phyloP scores from a whole-genome alignment of 2,329 filamentous ascomycete species.

The Exserohilum rostratum region DNA sequence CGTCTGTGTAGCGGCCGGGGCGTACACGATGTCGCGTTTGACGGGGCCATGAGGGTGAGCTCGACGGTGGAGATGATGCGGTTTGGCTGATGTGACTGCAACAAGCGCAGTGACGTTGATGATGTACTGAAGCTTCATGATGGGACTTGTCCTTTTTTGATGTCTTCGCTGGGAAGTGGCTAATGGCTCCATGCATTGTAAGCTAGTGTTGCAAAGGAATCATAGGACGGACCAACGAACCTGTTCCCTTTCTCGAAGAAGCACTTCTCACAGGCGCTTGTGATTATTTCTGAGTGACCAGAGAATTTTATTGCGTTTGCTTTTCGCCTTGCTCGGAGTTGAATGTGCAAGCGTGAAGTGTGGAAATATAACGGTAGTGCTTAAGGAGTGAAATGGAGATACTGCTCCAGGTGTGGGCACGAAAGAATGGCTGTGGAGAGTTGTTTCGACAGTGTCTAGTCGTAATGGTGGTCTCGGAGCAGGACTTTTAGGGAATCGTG shows the following conservation, averaged over 20 bases:
- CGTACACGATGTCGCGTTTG: slow-evolving; percentile 57
- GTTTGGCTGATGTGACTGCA: slow-evolving; percentile 61
- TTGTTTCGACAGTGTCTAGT: slow-evolving; percentile 11
- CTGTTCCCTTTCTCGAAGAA: slow-evolving; percentile 6
- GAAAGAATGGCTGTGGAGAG: slow-evolving; percentile 27
- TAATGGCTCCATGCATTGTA: slow-evolving; percentile 8
- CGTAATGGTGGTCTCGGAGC: slow-evolving; percentile 17
- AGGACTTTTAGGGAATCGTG: slow-evolving; percentile 19
- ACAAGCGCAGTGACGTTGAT: slow-evolving; percentile 51
- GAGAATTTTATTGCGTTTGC: slow-evolving; percentile 13
- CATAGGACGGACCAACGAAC: slow-evolving; percentile 8
- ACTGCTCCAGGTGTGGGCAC: slow-evolving; percentile 30
- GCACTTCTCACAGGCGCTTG: neutral
- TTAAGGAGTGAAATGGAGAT: slow-evolving; percentile 46
- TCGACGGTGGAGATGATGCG: slow-evolving; percentile 62
- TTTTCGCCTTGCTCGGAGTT: slow-evolving; percentile 2
- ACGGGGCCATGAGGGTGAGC: slow-evolving; percentile 49
- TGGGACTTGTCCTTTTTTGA: slow-evolving; percentile 15
- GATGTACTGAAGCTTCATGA: slow-evolving; percentile 47
- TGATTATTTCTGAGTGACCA: too few species aligned
- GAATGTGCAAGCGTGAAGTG: slow-evolving; percentile 20
- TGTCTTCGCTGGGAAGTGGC: neutral
- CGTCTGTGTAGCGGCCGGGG: slow-evolving; percentile 64
- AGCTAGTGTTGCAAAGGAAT: slow-evolving; percentile 12
- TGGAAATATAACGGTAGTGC: slow-evolving; percentile 27